phyloP scores from a whole-genome alignment of 805 yeast species.

The Suhomyces xylopsoci region DNA sequence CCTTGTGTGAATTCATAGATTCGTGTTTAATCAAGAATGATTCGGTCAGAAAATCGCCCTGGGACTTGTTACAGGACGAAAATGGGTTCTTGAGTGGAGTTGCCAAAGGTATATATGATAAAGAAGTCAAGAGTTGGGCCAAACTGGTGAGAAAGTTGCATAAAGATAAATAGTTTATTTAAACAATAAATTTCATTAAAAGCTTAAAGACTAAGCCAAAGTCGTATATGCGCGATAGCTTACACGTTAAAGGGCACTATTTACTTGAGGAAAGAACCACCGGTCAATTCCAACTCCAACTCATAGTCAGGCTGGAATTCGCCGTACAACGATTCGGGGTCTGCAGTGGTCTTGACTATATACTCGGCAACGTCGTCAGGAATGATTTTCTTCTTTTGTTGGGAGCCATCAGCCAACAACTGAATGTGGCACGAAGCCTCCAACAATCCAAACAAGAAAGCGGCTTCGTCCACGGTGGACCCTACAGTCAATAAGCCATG shows the following conservation, averaged over 20 bases:
- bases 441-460: constrained; percentile 59
- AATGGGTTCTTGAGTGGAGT: constrained; percentile 30
- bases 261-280: constrained; percentile 22
- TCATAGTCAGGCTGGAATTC: constrained; percentile 74
- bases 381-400: constrained; percentile 41
- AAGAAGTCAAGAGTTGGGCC: constrained; percentile 41
- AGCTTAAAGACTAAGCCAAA: neutral
- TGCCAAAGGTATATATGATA: constrained; percentile 29
- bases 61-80: constrained; percentile 52
- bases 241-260: too few relatives aligned
- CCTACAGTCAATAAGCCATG: constrained; percentile 76
- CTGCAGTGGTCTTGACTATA: constrained; percentile 57
- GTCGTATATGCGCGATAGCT: neutral
- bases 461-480: constrained; percentile 70
- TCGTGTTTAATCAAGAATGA: constrained; percentile 73
- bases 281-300: constrained; percentile 23
- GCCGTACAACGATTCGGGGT: constrained; percentile 64
- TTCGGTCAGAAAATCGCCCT: constrained; percentile 64
- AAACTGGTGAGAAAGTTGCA: constrained; percentile 33
- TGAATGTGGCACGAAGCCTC: constrained; percentile 68
- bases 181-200: neutral
- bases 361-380: constrained; percentile 48
- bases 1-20: constrained; percentile 66
- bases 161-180: constrained; percentile 17
- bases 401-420: constrained; percentile 56